A percentile compares a stretch with the other conserved stretches of the same genome.
Evolutionary conservation across 371 early-diverging fungal species (phyloP).

Genomic region (Syncephalastrum monosporum): DNA sequence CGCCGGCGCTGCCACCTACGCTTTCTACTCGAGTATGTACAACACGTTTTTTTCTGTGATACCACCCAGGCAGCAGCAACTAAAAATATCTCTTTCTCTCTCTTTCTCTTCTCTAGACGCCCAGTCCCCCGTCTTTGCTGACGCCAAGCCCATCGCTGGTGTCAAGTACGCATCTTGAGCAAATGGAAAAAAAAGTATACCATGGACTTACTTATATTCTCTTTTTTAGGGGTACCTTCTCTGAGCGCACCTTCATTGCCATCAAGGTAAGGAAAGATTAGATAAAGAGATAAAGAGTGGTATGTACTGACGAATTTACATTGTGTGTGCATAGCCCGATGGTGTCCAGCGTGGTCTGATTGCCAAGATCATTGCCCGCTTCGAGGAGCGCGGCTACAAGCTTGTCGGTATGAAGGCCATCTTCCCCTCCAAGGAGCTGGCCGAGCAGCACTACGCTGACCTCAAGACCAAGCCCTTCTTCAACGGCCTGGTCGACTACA

Average conservation of each 20-base stretch:
- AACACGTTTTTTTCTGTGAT: slow-evolving; percentile 10
- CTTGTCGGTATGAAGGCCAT: slow-evolving; percentile 54
- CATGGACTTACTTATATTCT: not conserved
- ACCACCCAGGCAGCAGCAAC: slow-evolving; percentile 1
- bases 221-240: slow-evolving; percentile 46
- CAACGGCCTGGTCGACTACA: slow-evolving; percentile 76
- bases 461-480: slow-evolving; percentile 86
- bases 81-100: not conserved
- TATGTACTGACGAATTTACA: not conserved
- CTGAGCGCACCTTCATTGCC: slow-evolving; percentile 83
- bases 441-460: slow-evolving; percentile 91
- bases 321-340: slow-evolving; percentile 50
- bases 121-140: slow-evolving; percentile 43
- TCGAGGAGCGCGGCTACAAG: slow-evolving; percentile 78
- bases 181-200: not conserved
- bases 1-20: slow-evolving; percentile 49
- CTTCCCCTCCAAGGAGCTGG: slow-evolving; percentile 64
- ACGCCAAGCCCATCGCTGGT: slow-evolving; percentile 62
- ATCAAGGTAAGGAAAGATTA: slow-evolving; percentile 49
- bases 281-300: not conserved
- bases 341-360: slow-evolving; percentile 83
- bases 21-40: slow-evolving; percentile 40
- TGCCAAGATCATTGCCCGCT: slow-evolving; percentile 81
- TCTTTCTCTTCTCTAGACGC: slow-evolving; percentile 14
- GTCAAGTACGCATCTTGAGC: slow-evolving; percentile 41